A percentile compares a stretch with the other conserved stretches of the same genome.
These are phyloP conservation scores for Citrus hindsii DNA, from an alignment of 345 rosid species.

Conservation along the genomic window DNA sequence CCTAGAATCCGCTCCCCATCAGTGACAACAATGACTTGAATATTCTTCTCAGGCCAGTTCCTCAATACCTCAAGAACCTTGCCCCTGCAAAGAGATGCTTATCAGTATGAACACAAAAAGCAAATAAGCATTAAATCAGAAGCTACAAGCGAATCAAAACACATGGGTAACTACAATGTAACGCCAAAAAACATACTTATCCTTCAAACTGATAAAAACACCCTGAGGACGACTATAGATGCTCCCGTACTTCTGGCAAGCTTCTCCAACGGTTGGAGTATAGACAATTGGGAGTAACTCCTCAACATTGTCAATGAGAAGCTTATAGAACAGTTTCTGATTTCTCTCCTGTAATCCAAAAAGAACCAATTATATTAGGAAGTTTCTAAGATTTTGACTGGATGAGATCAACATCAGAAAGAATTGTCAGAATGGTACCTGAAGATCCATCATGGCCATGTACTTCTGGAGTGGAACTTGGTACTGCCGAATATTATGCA, in stretches of 20 bases:
- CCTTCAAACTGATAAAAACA: constrained; percentile 88
- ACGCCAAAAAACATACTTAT: constrained; percentile 49
- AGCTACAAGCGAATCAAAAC: background rate
- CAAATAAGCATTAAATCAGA: constrained; percentile 2
- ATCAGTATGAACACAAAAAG: constrained; percentile 5
- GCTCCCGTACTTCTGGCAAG: constrained; percentile 97
- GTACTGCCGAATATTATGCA: constrained; percentile 82
- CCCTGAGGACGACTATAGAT: constrained; percentile 97
- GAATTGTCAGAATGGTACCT: constrained; percentile 36
- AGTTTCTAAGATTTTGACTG: background rate
- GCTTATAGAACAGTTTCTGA: constrained; percentile 86
- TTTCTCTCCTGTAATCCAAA: constrained; percentile 65
- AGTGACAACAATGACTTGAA: constrained; percentile 94
- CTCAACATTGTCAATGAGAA: constrained; percentile 85
- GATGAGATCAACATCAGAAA: background rate
- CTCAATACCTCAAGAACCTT: constrained; percentile 80
- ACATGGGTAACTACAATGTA: constrained; percentile 2
- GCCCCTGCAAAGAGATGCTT: constrained; percentile 48
- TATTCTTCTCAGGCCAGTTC: constrained; percentile 95
- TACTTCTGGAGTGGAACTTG: constrained; percentile 90
- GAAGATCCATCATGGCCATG: constrained; percentile 98
- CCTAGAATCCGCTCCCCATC: constrained; percentile 98
- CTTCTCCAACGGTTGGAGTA: constrained; percentile 98
- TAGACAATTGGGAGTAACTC: constrained; percentile 93
- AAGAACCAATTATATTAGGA: background rate